Evolutionary conservation across 805 yeast species (phyloP), one percentile per base, ranked within the genome.

Genomic region (Groenewaldozyma salmanticensis): DNA sequence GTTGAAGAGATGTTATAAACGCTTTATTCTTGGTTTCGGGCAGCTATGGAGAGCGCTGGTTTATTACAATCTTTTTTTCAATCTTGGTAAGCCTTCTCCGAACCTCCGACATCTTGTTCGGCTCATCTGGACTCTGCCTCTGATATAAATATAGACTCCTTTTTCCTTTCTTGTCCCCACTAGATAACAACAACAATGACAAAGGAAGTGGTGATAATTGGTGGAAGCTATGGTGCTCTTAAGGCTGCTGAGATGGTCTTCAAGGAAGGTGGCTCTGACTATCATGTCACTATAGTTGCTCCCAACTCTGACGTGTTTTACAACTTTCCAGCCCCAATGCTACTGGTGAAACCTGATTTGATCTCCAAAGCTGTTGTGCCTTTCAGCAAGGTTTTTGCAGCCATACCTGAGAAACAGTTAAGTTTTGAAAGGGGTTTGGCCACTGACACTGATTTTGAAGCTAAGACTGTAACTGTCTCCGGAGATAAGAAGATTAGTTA

Each of bases 221-320:
- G 50, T 7, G 42, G 43, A 11, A 44, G 38, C 42, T 44, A 27
- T 29, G 44, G 37, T 7, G 48, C 39, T 9, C 19, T 42, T 13
- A 31, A 11, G 4, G 43, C 40, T 16, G 43, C 40, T n/a, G 38
- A 37, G 16, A 22, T 31, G 33, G 38, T 37, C 17, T 27, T 35
- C n/a, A n/a, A n/a, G n/a, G n/a, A n/a, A n/a, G n/a, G n/a, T n/a
- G n/a, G n/a, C n/a, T n/a, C n/a, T n/a, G n/a, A n/a, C n/a, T n/a
- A n/a, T n/a, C 29, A 47, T 11, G 31, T 49, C 31, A 47, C 48
- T 16, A 19, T 49, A 15, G 42, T 51, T 33, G 41, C 52, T 2
- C 45, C 48, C 4, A 39, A 47, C 2, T 20, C 40, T n/a, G 22
- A 43, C 11, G 37, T 39, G 5, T 48, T 35, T 35, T 42, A 40